phyloP scores from a whole-genome alignment of 768 basidiomycete species.

The Holtermanniella nyarrowii region DNA sequence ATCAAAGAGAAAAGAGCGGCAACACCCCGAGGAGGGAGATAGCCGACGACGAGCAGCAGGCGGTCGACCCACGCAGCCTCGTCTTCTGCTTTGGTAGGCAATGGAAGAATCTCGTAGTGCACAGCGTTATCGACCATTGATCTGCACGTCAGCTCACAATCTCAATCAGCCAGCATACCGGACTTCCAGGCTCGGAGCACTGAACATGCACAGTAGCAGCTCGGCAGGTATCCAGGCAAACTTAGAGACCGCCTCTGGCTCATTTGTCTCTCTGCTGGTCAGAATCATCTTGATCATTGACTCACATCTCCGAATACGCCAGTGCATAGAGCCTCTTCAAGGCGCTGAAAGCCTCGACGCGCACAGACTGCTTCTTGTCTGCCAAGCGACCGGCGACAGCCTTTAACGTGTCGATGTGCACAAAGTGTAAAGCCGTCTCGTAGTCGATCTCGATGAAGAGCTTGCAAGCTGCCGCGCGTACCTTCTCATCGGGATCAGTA shows the following conservation, averaged over 20 bases:
- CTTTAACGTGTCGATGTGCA: conserved; percentile 54
- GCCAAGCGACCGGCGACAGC: conserved; percentile 59
- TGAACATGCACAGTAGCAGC: conserved; percentile 50
- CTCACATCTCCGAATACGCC: conserved; percentile 84
- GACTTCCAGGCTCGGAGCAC: conserved; percentile 49
- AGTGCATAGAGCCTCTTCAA: conserved; percentile 67
- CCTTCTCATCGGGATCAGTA: conserved; percentile 79
- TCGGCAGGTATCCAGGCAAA: conserved; percentile 88
- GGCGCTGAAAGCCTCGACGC: conserved; percentile 59
- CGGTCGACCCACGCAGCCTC: conserved; percentile 77
- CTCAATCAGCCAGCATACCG: conserved; percentile 44
- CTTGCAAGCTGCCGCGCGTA: conserved; percentile 73
- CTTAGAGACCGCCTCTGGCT: conserved; percentile 58
- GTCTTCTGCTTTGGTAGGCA: conserved; percentile 48
- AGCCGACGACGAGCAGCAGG: conserved; percentile 60
- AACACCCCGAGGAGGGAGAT: conserved; percentile 53
- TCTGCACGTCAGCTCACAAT: conserved; percentile 39
- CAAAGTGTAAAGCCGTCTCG: conserved; percentile 76
- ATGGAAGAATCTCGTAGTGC: conserved; percentile 67
- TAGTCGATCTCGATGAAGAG: conserved; percentile 77
- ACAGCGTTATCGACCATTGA: conserved; percentile 57
- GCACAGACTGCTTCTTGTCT: conserved; percentile 61
- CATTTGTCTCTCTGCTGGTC: conserved; percentile 61
- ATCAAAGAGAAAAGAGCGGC: conserved; percentile 54
- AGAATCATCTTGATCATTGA: conserved; percentile 6